Percentiles rank a stretch among this genome's conserved stretches.
Conservation (phyloP, 1,284 basidiomycete species). For the Mycosarcoma mackinlayi region DNA sequence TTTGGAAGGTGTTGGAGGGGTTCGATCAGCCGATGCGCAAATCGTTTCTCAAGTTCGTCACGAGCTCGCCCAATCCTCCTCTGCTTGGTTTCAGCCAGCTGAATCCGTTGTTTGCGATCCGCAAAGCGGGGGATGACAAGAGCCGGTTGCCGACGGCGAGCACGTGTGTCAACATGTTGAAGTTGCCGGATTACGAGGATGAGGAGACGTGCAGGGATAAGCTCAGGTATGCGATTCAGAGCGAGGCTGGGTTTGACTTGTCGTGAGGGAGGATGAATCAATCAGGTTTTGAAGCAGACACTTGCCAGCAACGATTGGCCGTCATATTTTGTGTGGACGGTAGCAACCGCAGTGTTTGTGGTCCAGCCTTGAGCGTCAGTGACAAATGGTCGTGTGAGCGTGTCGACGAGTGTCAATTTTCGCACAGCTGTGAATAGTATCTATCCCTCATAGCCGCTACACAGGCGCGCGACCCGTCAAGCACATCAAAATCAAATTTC, state of each 20-base stretch:
- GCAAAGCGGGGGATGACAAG: slow-evolving; percentile 58
- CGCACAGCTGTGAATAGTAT: too few relatives aligned
- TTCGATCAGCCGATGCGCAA: slow-evolving; percentile 56
- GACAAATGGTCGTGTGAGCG: too few relatives aligned
- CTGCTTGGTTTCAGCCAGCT: slow-evolving; percentile 65
- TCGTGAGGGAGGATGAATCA: slow-evolving; percentile 29
- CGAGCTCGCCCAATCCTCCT: slow-evolving; percentile 65
- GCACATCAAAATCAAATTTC: slow-evolving; percentile 5
- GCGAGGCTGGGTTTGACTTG: slow-evolving; percentile 66
- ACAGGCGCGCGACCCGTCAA: neutral
- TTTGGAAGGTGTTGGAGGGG: slow-evolving; percentile 60
- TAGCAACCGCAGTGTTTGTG: too few relatives aligned
- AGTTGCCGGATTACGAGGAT: slow-evolving; percentile 62
- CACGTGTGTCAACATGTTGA: slow-evolving; percentile 67
- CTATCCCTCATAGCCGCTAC: too few relatives aligned
- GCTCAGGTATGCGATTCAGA: slow-evolving; percentile 62
- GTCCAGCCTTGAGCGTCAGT: too few relatives aligned
- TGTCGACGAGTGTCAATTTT: too few relatives aligned
- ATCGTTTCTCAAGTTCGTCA: slow-evolving; percentile 65
- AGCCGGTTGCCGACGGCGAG: slow-evolving; percentile 63
- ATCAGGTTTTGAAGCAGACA: too few relatives aligned
- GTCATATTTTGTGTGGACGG: too few relatives aligned
- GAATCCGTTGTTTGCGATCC: slow-evolving; percentile 63
- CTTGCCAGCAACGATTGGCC: too few relatives aligned
- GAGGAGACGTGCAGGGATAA: slow-evolving; percentile 57